phyloP scores from a whole-genome alignment of 2,329 filamentous ascomycete species.

The Hypoxylon sp. region DNA sequence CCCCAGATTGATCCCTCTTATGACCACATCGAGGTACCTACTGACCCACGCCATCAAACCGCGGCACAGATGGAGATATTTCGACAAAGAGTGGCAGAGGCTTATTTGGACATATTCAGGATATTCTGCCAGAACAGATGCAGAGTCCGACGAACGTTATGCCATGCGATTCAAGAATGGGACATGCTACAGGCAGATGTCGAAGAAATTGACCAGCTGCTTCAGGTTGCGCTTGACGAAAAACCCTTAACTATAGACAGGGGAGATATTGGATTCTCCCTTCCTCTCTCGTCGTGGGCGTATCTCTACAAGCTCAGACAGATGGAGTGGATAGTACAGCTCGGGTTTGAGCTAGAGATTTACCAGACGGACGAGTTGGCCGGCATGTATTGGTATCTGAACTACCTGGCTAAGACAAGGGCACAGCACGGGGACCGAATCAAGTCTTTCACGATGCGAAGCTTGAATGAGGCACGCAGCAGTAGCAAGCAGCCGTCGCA shows the following conservation, averaged over 20 bases:
- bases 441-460: constrained; percentile 66
- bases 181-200: constrained; percentile 84
- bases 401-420: constrained; percentile 74
- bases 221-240: constrained; percentile 70
- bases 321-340: constrained; percentile 86
- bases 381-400: constrained; percentile 91
- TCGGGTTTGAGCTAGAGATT: constrained; percentile 92
- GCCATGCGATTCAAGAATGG: constrained; percentile 83
- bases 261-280: constrained; percentile 61
- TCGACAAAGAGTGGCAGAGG: constrained; percentile 67
- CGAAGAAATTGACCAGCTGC: constrained; percentile 75
- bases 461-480: constrained; percentile 46
- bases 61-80: constrained; percentile 77
- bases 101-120: constrained; percentile 84
- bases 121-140: constrained; percentile 90
- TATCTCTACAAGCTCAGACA: constrained; percentile 90
- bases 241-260: constrained; percentile 59
- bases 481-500: constrained; percentile 32
- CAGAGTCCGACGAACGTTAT: constrained; percentile 87
- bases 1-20: constrained; percentile 76
- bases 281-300: constrained; percentile 85
- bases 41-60: constrained; percentile 77
- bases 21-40: constrained; percentile 77
- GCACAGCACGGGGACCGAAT: constrained; percentile 77
- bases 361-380: constrained; percentile 87